Evolutionary conservation across 805 yeast species (phyloP).

Genomic region (Nakazawaea pomicola): DNA sequence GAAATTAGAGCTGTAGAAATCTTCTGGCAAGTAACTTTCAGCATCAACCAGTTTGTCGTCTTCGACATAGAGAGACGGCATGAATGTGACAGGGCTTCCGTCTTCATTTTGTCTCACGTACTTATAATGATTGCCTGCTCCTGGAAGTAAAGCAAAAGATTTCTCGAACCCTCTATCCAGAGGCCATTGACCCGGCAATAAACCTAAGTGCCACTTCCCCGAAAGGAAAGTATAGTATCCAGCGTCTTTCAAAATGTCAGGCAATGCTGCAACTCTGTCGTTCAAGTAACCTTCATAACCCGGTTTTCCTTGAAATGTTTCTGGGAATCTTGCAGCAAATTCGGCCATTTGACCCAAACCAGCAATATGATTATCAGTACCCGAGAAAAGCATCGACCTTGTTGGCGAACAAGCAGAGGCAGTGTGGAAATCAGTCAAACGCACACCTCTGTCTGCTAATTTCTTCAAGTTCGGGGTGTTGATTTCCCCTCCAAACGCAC

Average conservation of each 20-base stretch:
- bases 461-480: constrained; percentile 46
- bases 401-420: constrained; percentile 66
- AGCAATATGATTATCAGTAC: constrained; percentile 58
- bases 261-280: constrained; percentile 45
- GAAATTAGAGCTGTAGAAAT: constrained; percentile 39
- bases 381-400: constrained; percentile 54
- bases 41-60: constrained; percentile 35
- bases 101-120: constrained; percentile 32
- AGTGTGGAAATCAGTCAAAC: constrained; percentile 56
- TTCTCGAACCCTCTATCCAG: constrained; percentile 43
- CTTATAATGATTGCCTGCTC: constrained; percentile 54
- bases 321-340: constrained; percentile 32
- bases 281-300: constrained; percentile 55
- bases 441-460: constrained; percentile 38
- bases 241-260: constrained; percentile 42
- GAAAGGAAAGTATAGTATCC: constrained; percentile 48
- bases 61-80: constrained; percentile 35
- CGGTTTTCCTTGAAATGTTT: constrained; percentile 36
- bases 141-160: constrained; percentile 46
- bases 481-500: constrained; percentile 54
- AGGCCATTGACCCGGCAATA: constrained; percentile 43
- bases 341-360: constrained; percentile 58
- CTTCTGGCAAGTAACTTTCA: constrained; percentile 36
- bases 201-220: constrained; percentile 62
- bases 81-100: constrained; percentile 27